Conservation (phyloP, 2,329 filamentous ascomycete species). For the Stachybotrys echinatus region DNA sequence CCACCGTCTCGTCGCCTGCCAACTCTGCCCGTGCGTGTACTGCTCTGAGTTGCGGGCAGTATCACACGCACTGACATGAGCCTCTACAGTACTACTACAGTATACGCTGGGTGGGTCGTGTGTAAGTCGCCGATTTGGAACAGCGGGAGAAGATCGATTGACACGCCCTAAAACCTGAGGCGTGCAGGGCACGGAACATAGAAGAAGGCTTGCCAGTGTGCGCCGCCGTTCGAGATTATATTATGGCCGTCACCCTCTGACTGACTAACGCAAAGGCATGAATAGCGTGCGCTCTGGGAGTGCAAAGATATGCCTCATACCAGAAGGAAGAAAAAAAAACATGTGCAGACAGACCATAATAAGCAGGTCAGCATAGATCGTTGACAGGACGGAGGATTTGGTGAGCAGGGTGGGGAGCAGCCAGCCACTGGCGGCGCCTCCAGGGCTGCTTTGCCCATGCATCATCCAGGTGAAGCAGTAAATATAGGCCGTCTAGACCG, state of each 20-base stretch:
- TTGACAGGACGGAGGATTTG: not conserved
- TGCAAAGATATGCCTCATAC: not conserved
- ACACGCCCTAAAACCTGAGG: not conserved
- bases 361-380: not conserved
- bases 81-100: not conserved
- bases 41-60: too few relatives aligned
- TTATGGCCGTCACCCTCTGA: too few relatives aligned
- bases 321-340: too few relatives aligned
- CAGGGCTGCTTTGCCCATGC: not conserved
- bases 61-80: too few relatives aligned
- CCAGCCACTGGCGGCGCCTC: not conserved
- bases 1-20: too few relatives aligned
- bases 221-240: too few relatives aligned
- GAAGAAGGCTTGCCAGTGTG: not conserved
- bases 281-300: not conserved
- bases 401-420: not conserved
- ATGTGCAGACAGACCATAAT: not conserved
- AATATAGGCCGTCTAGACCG: not conserved
- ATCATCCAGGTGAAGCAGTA: not conserved
- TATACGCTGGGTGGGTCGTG: not conserved
- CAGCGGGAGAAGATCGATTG: not conserved
- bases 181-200: not conserved
- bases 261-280: too few relatives aligned
- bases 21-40: too few relatives aligned
- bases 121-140: not conserved